phyloP scores from a whole-genome alignment of 2,329 filamentous ascomycete species.

The Gremmenia infestans region DNA sequence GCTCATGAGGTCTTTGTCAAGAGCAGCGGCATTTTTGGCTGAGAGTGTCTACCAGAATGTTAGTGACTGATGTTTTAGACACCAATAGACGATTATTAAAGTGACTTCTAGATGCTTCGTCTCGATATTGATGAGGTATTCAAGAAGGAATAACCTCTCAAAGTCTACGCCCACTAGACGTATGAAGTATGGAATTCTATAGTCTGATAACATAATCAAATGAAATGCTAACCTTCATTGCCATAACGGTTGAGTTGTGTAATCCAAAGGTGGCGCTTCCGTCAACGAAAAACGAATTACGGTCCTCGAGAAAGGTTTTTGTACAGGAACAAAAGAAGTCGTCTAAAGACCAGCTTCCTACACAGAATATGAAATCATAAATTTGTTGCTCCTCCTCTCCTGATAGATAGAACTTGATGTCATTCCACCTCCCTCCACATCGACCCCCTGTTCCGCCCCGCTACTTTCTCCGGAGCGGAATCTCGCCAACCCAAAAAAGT shows the following conservation, averaged over 20 bases:
- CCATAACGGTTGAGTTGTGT: neutral
- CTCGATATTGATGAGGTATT: too few relatives aligned
- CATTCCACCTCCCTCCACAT: neutral
- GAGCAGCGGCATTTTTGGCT: slow-evolving; percentile 78
- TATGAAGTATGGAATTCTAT: too few relatives aligned
- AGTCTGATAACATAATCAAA: too few relatives aligned
- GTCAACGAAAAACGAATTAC: too few relatives aligned
- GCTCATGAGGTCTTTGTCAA: slow-evolving; percentile 94
- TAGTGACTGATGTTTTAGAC: neutral
- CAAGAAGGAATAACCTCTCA: too few relatives aligned
- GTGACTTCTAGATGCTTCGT: neutral
- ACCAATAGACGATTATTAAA: too few relatives aligned
- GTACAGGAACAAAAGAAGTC: too few relatives aligned
- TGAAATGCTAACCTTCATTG: slow-evolving; percentile 14
- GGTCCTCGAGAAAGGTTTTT: too few relatives aligned
- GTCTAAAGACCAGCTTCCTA: too few relatives aligned
- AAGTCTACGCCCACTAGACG: too few relatives aligned
- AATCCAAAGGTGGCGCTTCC: neutral
- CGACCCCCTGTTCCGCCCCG: neutral
- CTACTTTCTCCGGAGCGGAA: neutral
- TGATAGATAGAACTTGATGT: neutral
- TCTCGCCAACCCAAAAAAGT: slow-evolving; percentile 6
- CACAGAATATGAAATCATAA: neutral
- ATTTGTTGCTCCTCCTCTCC: neutral
- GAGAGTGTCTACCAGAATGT: slow-evolving; percentile 62